Evolutionary conservation across 495 filamentous ascomycete genomes (phyloP).

Genomic region (Penicillium cataractarum): DNA sequence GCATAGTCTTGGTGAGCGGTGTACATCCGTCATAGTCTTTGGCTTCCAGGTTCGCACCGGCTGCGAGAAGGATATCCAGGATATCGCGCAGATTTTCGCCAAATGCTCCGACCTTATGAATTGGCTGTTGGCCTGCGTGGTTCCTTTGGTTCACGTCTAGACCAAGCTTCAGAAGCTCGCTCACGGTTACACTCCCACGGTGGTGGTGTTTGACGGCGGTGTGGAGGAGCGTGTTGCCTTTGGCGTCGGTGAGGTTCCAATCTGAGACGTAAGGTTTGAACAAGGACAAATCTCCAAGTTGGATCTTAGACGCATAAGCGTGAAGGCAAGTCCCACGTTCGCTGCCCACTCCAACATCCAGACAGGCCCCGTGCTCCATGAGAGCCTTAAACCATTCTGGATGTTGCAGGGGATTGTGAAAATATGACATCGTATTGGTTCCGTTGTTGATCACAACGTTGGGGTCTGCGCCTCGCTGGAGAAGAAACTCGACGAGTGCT

Average conservation of each 20-base stretch:
- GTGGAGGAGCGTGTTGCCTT: slow-evolving; percentile 29
- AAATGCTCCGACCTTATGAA: neutral
- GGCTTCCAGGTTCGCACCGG: neutral
- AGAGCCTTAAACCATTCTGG: slow-evolving; percentile 11
- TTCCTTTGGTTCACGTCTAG: neutral
- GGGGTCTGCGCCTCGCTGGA: slow-evolving; percentile 1
- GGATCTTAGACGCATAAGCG: neutral
- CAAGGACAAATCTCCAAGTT: slow-evolving; percentile 16
- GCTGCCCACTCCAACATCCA: slow-evolving; percentile 6
- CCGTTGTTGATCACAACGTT: neutral
- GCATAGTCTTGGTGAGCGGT: neutral
- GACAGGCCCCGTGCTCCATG: slow-evolving; percentile 6
- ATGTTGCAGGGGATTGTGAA: slow-evolving; percentile 7
- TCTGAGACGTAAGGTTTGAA: slow-evolving; percentile 18
- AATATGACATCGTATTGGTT: neutral
- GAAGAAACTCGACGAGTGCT: slow-evolving; percentile 1
- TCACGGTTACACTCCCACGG: neutral
- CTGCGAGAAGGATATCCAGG: neutral
- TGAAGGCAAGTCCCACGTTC: neutral
- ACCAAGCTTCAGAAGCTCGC: neutral
- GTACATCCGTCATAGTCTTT: neutral
- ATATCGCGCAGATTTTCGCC: neutral
- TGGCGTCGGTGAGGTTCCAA: slow-evolving; percentile 19
- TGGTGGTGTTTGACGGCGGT: slow-evolving; percentile 10
- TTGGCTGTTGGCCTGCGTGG: neutral